Percentiles rank a stretch among this genome's conserved stretches.
Evolutionary conservation across 1,284 basidiomycete genomes (phyloP).

Genomic region (Trametes versicolor): DNA sequence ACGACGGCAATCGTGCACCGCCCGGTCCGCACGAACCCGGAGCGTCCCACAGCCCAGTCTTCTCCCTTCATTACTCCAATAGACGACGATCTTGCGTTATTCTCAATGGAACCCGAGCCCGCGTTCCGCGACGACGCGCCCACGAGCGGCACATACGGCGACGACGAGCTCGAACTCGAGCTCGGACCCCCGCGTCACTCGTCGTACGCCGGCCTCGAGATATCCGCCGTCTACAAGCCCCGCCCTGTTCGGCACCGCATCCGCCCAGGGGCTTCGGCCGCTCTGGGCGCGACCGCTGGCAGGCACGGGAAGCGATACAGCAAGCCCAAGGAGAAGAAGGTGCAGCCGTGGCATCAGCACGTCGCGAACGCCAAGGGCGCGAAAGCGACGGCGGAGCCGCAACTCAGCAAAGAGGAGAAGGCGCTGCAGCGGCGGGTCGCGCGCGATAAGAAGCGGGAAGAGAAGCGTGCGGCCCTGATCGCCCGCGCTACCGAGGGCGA

Average conservation of each 20-base stretch:
- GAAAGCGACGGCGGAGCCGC: constrained; percentile 3
- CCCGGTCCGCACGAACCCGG: constrained; percentile 35
- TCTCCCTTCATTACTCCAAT: constrained; percentile 43
- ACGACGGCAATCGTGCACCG: constrained; percentile 30
- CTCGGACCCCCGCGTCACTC: constrained; percentile 22
- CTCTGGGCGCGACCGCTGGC: constrained; percentile 32
- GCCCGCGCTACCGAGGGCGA: constrained; percentile 22
- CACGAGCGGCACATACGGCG: constrained; percentile 30
- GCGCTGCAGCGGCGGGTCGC: constrained; percentile 54
- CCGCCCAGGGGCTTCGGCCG: constrained; percentile 38
- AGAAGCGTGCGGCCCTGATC: constrained; percentile 46
- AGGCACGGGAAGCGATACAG: constrained; percentile 52
- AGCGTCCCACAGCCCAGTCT: constrained; percentile 41
- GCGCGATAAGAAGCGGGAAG: constrained; percentile 59
- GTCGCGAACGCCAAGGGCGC: constrained; percentile 5
- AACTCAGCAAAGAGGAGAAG: constrained; percentile 43
- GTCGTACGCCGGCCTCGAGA: constrained; percentile 67
- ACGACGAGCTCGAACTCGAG: constrained; percentile 33
- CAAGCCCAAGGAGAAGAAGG: constrained; percentile 42
- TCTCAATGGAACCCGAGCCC: constrained; percentile 60
- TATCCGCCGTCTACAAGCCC: constrained; percentile 75
- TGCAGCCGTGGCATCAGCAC: constrained; percentile 39
- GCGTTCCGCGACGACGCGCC: constrained; percentile 40
- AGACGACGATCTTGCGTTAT: constrained; percentile 50
- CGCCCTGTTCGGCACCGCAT: constrained; percentile 63